These are phyloP conservation scores for Fusarium phyllophilum DNA, from an alignment of 2,329 filamentous ascomycete species.

Conservation along the genomic window DNA sequence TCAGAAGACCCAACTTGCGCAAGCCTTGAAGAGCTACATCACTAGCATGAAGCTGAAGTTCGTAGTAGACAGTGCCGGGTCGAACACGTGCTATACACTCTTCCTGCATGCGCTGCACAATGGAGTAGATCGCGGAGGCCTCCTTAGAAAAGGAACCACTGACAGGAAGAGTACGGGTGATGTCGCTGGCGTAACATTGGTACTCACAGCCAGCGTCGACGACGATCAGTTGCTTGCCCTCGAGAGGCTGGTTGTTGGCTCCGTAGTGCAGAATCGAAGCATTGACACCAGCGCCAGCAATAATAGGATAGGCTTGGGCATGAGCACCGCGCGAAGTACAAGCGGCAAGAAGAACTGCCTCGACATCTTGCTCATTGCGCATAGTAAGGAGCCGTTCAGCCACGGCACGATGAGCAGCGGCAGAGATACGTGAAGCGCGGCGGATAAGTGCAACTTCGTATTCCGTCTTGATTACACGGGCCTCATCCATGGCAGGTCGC, in stretches of 20 bases:
- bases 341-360: conserved; percentile 78
- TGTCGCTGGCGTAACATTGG: conserved; percentile 85
- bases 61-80: conserved; percentile 75
- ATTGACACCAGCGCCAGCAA: conserved; percentile 85
- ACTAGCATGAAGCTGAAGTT: conserved; percentile 78
- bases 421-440: conserved; percentile 82
- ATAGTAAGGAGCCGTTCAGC: conserved; percentile 71
- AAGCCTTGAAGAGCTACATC: conserved; percentile 77
- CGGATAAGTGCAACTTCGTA: conserved; percentile 87
- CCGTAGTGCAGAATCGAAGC: conserved; percentile 89
- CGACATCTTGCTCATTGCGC: conserved; percentile 82
- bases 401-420: conserved; percentile 78
- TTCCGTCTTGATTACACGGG: conserved; percentile 83
- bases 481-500: conserved; percentile 78
- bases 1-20: conserved; percentile 75
- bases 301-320: conserved; percentile 86
- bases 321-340: conserved; percentile 80
- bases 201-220: conserved; percentile 91
- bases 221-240: conserved; percentile 77
- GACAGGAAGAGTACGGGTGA: conserved; percentile 88
- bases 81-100: conserved; percentile 75
- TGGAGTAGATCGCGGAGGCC: conserved; percentile 76
- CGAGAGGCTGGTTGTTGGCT: conserved; percentile 78
- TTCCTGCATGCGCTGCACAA: conserved; percentile 84
- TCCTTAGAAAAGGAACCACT: conserved; percentile 74